These are phyloP conservation scores for Polyplosphaeria fusca DNA, from an alignment of 495 filamentous ascomycete genomes.

Conservation along the genomic window DNA sequence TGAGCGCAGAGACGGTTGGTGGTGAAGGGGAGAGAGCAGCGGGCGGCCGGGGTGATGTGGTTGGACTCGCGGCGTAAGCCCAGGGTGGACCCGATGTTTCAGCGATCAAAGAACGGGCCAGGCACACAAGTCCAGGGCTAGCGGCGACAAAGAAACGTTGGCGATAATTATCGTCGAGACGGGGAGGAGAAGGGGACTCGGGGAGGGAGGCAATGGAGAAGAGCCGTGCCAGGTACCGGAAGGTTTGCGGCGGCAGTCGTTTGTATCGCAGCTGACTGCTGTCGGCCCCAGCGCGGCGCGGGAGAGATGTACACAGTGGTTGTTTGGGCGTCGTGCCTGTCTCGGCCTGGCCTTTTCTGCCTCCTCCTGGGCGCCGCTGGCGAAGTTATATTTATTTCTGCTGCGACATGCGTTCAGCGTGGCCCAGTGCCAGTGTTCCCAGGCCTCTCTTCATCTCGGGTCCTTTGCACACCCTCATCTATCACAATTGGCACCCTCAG, in stretches of 20 bases:
- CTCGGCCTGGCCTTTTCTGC: background rate
- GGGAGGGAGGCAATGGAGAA: background rate
- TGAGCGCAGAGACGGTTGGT: background rate
- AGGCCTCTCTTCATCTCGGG: conserved; percentile 1
- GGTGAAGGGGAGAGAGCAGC: background rate
- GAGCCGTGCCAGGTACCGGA: background rate
- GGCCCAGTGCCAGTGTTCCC: background rate
- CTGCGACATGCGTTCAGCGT: background rate
- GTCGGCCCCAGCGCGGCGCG: conserved; percentile 2
- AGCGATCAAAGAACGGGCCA: background rate
- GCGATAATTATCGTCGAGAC: background rate
- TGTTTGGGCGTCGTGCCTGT: background rate
- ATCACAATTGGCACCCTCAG: background rate
- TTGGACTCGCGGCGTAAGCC: background rate
- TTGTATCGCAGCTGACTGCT: conserved; percentile 10
- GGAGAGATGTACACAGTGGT: background rate
- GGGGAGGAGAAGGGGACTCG: background rate
- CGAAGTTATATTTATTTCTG: conserved; percentile 12
- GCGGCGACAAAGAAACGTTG: conserved; percentile 1
- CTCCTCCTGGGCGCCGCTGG: conserved; percentile 3
- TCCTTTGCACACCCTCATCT: conserved; percentile 6
- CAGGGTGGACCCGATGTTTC: background rate
- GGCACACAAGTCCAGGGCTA: background rate
- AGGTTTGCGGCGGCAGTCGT: background rate
- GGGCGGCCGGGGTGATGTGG: background rate